Conservation (phyloP, 2,329 filamentous ascomycete genomes). For the Fusarium globosum region DNA sequence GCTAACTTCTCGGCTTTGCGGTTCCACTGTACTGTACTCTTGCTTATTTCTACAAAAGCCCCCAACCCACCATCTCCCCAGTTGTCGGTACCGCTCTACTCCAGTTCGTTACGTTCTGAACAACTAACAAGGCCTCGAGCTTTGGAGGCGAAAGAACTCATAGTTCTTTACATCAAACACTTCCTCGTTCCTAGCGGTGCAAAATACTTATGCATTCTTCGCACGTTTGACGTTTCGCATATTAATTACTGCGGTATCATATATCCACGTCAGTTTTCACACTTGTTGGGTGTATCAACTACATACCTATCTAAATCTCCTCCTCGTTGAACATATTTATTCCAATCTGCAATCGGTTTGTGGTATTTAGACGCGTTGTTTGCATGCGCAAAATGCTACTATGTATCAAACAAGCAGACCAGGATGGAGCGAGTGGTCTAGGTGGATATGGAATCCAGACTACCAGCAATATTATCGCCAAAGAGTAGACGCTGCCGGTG, state of each 20-base stretch:
- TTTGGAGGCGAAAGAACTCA: not conserved
- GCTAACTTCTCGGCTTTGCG: slow-evolving; percentile 16
- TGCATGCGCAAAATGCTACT: slow-evolving; percentile 44
- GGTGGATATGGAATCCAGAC: slow-evolving; percentile 46
- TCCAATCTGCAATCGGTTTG: slow-evolving; percentile 1
- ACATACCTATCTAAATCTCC: not conserved
- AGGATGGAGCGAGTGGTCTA: slow-evolving; percentile 40
- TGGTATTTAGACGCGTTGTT: slow-evolving; percentile 13
- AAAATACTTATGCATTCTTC: not conserved
- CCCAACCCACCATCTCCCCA: slow-evolving; percentile 39
- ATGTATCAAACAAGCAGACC: slow-evolving; percentile 42
- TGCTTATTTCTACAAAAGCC: slow-evolving; percentile 43
- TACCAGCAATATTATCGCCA: slow-evolving; percentile 46
- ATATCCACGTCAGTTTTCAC: not conserved
- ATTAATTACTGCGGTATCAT: not conserved
- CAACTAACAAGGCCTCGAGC: slow-evolving; percentile 20
- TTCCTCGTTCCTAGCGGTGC: not conserved
- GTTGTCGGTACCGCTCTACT: slow-evolving; percentile 20
- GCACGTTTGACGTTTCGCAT: not conserved
- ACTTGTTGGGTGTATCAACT: slow-evolving; percentile 1
- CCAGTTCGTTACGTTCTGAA: slow-evolving; percentile 22
- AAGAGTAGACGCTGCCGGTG: slow-evolving; percentile 47
- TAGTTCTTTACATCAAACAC: not conserved
- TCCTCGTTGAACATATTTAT: not conserved
- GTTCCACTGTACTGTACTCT: slow-evolving; percentile 12